Conservation (phyloP, 768 basidiomycete genomes). For the Lentinula edodes region DNA sequence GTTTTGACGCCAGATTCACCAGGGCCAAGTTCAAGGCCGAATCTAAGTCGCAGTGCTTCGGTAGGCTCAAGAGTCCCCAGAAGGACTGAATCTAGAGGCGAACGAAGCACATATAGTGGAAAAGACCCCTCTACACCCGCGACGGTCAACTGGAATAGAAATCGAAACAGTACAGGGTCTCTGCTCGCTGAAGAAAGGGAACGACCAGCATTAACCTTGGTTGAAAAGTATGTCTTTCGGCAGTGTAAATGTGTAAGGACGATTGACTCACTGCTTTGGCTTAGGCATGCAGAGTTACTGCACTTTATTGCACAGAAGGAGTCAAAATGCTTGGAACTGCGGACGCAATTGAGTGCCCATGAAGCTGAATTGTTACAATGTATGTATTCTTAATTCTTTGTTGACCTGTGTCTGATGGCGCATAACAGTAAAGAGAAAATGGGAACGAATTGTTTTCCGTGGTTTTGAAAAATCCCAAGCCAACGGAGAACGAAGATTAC, state of each 20-base stretch:
- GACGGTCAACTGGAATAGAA: slow-evolving; percentile 11
- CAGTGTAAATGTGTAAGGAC: not conserved
- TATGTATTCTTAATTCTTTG: slow-evolving; percentile 22
- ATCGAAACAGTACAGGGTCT: slow-evolving; percentile 23
- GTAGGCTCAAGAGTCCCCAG: slow-evolving; percentile 8
- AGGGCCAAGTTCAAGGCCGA: not conserved
- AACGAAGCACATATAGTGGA: not conserved
- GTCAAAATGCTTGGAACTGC: slow-evolving; percentile 74
- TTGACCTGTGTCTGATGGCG: not conserved
- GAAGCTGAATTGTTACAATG: slow-evolving; percentile 68
- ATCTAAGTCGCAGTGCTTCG: slow-evolving; percentile 17
- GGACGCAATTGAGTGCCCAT: slow-evolving; percentile 64
- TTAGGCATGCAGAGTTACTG: slow-evolving; percentile 75
- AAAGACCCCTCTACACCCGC: not conserved
- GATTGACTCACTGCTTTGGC: not conserved
- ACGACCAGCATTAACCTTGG: slow-evolving; percentile 53
- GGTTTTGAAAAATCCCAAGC: slow-evolving; percentile 38
- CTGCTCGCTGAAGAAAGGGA: slow-evolving; percentile 14
- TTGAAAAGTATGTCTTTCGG: slow-evolving; percentile 56
- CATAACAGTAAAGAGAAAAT: slow-evolving; percentile 66
- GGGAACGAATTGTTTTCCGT: slow-evolving; percentile 73
- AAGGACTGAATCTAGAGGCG: not conserved
- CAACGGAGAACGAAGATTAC: not conserved
- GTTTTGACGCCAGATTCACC: not conserved
- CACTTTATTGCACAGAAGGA: slow-evolving; percentile 86